Evolutionary conservation across 73 alveolate species (phyloP).

Genomic region (Tetrahymena borealis): DNA sequence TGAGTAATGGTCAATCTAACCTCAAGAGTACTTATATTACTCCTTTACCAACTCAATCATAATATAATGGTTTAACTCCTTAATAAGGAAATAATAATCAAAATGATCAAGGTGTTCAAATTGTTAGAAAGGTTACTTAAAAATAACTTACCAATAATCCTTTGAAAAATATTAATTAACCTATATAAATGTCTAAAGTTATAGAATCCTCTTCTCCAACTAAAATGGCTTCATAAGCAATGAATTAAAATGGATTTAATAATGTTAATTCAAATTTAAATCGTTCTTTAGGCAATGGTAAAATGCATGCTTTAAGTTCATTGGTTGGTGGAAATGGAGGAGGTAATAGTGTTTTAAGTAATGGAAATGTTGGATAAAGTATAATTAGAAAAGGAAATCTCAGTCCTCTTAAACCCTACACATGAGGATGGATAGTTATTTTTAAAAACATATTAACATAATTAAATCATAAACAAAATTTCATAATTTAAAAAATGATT

Average conservation of each 20-base stretch:
- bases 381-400: not conserved
- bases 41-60: not conserved
- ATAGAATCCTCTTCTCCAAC: not conserved
- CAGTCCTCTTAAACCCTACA: not conserved
- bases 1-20: not conserved
- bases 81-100: not conserved
- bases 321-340: too few relatives aligned
- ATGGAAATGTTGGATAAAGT: not conserved
- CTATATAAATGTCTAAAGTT: not conserved
- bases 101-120: not conserved
- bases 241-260: not conserved
- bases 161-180: not conserved
- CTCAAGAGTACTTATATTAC: not conserved
- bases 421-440: too few relatives aligned
- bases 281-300: not conserved
- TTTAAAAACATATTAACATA: too few relatives aligned
- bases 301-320: not conserved
- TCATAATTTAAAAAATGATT: too few relatives aligned
- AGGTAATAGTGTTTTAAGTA: not conserved
- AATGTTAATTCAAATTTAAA: not conserved
- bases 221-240: not conserved
- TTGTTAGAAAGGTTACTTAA: not conserved
- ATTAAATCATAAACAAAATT: too few relatives aligned
- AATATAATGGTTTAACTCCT: not conserved
- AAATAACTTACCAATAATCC: not conserved